A percentile compares a stretch with the other conserved stretches of the same genome.
phyloP scores from a whole-genome alignment of 176 grass and related monocot species.

The Thalia dealbata region DNA sequence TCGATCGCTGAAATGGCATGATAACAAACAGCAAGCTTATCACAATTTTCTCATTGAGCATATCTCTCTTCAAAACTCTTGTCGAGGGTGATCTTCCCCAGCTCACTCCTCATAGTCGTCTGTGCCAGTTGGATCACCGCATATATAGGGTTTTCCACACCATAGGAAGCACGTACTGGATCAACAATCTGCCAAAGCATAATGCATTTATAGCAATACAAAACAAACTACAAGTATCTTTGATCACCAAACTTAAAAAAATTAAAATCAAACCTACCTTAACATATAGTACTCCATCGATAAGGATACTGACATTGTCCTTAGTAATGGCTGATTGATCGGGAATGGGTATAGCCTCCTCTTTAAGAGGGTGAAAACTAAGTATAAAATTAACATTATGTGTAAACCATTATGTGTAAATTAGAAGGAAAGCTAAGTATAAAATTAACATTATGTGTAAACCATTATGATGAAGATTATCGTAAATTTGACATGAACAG shows the following conservation, averaged over 20 bases:
- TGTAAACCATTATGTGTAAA: no score
- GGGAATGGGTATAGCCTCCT: conserved; percentile 90
- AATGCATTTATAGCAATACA: neutral
- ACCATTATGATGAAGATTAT: neutral
- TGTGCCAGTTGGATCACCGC: conserved; percentile 86
- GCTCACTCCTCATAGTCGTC: conserved; percentile 92
- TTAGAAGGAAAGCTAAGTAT: neutral
- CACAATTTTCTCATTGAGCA: conserved; percentile 82
- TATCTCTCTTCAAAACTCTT: conserved; percentile 89
- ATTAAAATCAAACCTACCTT: conserved; percentile 50
- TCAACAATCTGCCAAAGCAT: conserved; percentile 55
- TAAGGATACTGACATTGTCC: conserved; percentile 86
- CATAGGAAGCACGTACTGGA: conserved; percentile 80
- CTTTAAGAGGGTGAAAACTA: conserved; percentile 95
- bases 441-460: no score
- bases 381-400: no score
- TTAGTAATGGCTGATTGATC: conserved; percentile 92
- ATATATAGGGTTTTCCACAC: conserved; percentile 83
- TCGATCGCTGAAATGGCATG: neutral
- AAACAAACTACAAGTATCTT: neutral
- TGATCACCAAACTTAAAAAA: neutral
- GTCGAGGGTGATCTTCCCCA: conserved; percentile 92
- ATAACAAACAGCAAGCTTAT: conserved; percentile 24
- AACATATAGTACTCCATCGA: conserved; percentile 82
- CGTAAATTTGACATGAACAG: neutral